Evolutionary conservation across 1,284 basidiomycete genomes (phyloP).

Genomic region (Papiliotrema laurentii): DNA sequence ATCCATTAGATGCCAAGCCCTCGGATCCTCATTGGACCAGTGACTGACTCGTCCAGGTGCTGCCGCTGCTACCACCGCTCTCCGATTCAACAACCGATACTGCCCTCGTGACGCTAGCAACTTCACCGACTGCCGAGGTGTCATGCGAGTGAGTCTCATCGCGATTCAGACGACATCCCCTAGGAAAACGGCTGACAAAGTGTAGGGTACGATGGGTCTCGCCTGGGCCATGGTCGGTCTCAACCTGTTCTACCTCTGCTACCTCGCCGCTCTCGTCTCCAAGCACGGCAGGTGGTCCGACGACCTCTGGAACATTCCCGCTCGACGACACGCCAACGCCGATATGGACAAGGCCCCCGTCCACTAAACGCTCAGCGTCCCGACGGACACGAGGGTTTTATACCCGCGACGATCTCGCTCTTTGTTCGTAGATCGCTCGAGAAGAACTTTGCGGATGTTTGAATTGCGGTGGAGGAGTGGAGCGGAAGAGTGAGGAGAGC

Average conservation of each 20-base stretch:
- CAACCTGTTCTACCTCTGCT: slow-evolving; percentile 24
- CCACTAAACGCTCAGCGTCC: too few relatives aligned
- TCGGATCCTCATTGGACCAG: too few relatives aligned
- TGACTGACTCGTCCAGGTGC: too few relatives aligned
- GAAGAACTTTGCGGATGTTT: too few relatives aligned
- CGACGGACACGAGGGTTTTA: too few relatives aligned
- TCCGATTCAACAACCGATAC: slow-evolving; percentile 18
- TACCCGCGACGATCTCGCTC: too few relatives aligned
- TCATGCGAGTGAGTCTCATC: slow-evolving; percentile 17
- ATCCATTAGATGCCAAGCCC: too few relatives aligned
- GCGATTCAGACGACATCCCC: slow-evolving; percentile 3
- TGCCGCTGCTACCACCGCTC: slow-evolving; percentile 21
- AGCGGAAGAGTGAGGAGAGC: too few relatives aligned
- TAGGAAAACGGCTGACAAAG: background rate
- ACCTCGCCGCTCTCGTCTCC: slow-evolving; percentile 17
- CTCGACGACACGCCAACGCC: slow-evolving; percentile 8
- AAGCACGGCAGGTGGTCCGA: slow-evolving; percentile 11
- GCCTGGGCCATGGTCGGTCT: slow-evolving; percentile 21
- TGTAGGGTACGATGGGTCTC: slow-evolving; percentile 22
- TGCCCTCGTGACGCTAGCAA: slow-evolving; percentile 12
- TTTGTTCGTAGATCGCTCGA: too few relatives aligned
- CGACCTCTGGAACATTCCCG: slow-evolving; percentile 19
- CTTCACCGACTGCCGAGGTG: slow-evolving; percentile 24
- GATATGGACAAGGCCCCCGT: slow-evolving; percentile 17
- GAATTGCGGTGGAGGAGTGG: too few relatives aligned